Percentiles rank a stretch among this genome's conserved stretches.
Evolutionary conservation across 2,329 filamentous ascomycete genomes (phyloP).

Genomic region (Aureobasidium sp.): DNA sequence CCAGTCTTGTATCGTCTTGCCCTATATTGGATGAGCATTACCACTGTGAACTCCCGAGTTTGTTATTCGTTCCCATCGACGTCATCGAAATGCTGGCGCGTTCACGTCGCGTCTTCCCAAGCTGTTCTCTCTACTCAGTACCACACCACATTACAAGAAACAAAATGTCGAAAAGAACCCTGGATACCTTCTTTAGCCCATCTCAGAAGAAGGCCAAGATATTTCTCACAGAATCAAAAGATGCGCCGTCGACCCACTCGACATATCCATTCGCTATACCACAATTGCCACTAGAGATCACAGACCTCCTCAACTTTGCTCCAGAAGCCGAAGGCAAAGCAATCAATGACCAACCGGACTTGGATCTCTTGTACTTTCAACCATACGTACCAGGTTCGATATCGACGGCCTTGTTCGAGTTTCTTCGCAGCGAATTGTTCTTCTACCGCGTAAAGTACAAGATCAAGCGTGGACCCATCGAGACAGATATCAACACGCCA

Average conservation of each 20-base stretch:
- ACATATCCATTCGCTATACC: constrained; percentile 48
- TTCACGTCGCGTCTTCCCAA: constrained; percentile 12
- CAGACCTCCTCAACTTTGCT: constrained; percentile 33
- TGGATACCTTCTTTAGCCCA: constrained; percentile 61
- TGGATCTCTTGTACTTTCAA: constrained; percentile 68
- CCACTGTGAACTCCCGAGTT: not conserved
- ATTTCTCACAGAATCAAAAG: constrained; percentile 14
- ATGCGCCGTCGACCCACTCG: constrained; percentile 34
- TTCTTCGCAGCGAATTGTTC: constrained; percentile 61
- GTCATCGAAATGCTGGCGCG: constrained; percentile 10
- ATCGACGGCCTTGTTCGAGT: constrained; percentile 56
- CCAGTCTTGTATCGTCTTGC: not conserved
- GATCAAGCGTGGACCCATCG: constrained; percentile 53
- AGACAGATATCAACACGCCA: constrained; percentile 41
- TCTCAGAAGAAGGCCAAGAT: constrained; percentile 33
- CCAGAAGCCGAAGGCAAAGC: constrained; percentile 42
- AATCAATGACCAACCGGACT: constrained; percentile 60
- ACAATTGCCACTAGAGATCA: constrained; percentile 38
- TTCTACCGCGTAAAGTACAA: constrained; percentile 67
- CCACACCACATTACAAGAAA: constrained; percentile 22
- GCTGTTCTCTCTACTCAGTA: not conserved
- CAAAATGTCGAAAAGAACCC: constrained; percentile 46
- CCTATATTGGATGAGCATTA: not conserved
- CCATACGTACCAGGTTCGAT: constrained; percentile 57
- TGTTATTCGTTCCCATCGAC: not conserved